phyloP scores from a whole-genome alignment of 805 yeast genomes.

The Candida wancherniae region DNA sequence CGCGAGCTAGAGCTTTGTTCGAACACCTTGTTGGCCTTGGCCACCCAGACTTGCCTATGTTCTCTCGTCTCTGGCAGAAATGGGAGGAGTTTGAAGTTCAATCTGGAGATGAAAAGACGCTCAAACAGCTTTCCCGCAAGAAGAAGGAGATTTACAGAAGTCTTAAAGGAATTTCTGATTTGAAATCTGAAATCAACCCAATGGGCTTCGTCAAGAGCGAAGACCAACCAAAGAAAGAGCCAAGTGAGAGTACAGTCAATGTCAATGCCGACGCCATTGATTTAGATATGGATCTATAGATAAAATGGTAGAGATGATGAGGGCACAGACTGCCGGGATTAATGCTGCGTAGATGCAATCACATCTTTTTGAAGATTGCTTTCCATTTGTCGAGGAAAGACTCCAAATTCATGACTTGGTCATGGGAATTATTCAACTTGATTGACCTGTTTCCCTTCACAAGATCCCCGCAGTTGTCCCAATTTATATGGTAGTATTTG shows the following conservation, averaged over 20 bases:
- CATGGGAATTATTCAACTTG: slow-evolving; percentile 32
- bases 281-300: slow-evolving; percentile 42
- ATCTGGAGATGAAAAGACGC: slow-evolving; percentile 66
- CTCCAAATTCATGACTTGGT: slow-evolving; percentile 30
- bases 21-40: slow-evolving; percentile 30
- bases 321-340: no score
- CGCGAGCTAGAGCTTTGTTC: slow-evolving; percentile 60
- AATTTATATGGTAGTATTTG: slow-evolving; percentile 38
- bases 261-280: slow-evolving; percentile 60
- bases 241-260: no score
- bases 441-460: slow-evolving; percentile 32
- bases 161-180: slow-evolving; percentile 10
- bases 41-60: slow-evolving; percentile 17
- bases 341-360: no score
- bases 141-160: slow-evolving; percentile 41
- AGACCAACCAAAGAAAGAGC: slow-evolving; percentile 17
- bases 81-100: slow-evolving; percentile 77
- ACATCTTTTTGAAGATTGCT: slow-evolving; percentile 22
- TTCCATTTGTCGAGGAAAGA: slow-evolving; percentile 38
- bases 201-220: slow-evolving; percentile 47
- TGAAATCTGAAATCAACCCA: slow-evolving; percentile 22
- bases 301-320: no score
- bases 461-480: slow-evolving; percentile 34
- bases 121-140: slow-evolving; percentile 64
- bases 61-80: slow-evolving; percentile 44